Evolutionary conservation across 2,329 filamentous ascomycete species (phyloP), one percentile per base, ranked within the genome.

Genomic region (Pseudogymnoascus destructans): DNA sequence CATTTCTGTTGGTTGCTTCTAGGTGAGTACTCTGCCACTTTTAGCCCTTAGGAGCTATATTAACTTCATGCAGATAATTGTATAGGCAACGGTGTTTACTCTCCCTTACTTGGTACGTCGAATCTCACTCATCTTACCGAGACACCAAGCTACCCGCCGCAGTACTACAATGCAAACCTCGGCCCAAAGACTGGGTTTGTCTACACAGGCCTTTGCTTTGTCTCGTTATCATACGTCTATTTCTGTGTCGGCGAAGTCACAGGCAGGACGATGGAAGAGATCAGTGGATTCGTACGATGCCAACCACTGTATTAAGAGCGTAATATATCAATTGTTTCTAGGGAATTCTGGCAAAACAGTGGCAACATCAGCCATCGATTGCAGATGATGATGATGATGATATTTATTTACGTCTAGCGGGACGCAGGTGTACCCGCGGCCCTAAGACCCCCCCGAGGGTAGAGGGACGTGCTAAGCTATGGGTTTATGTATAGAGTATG

Each of bases 1-100:
- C 7, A 68, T 70, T 3, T 69, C 74, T 0, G 72, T 77, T 0
- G 73, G 67, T 2, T 70, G 66, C 4, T 77, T 77, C 66, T 77
- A 68, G 68, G 64, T 38, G 15, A 38, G 35, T 19, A 38, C 35
- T 38, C 4, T 38, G 15, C 15, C 15, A 38, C 6, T 15, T 17
- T 38, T 17, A 38, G 7, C 15, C 35, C 15, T 19, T 38, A 10
- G 10, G 15, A 15, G 15, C 10, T 38, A 38, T 17, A 17, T 38
- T 38, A 38, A 38, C 15, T 10, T 19, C 10, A 10, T 17, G 11
- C 35, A 38, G 35, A 38, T 73, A 58, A 73, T 71, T 0, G 69
- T 73, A 35, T 74, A 72, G 73, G 64, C 66, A 21, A 71, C 68
- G 10, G 70, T 71, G 30, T 74, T 74, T 58, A 73, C 69, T 1